These are phyloP conservation scores for Saprolegnia parasitica DNA, from an alignment of 352 stramenopile species.

Conservation along the genomic window DNA sequence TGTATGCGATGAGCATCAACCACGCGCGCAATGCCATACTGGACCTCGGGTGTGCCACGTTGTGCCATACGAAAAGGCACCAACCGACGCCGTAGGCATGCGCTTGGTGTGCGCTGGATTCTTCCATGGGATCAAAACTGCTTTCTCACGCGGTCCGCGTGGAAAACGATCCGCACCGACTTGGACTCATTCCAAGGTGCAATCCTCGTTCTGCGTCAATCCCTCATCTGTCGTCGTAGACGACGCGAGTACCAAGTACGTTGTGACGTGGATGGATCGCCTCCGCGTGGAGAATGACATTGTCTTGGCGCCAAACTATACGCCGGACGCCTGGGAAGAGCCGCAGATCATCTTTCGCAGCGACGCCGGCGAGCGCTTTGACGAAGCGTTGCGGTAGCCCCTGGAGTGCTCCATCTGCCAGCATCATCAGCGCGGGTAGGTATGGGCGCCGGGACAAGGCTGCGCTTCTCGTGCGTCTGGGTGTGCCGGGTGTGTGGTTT, in stretches of 20 bases:
- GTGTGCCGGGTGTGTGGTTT: constrained; percentile 42
- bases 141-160: constrained; percentile 43
- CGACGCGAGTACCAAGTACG: constrained; percentile 39
- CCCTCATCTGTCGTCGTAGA: background rate
- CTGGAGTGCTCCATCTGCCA: background rate
- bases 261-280: constrained; percentile 50
- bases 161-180: constrained; percentile 39
- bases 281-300: constrained; percentile 44
- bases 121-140: constrained; percentile 54
- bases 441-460: constrained; percentile 41
- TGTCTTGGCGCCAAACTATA: constrained; percentile 38
- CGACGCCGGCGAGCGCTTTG: constrained; percentile 45
- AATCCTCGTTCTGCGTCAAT: no score
- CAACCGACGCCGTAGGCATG: background rate
- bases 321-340: constrained; percentile 43
- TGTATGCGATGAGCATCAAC: constrained; percentile 51
- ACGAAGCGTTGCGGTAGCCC: constrained; percentile 45
- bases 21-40: constrained; percentile 46
- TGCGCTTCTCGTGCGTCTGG: constrained; percentile 41
- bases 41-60: constrained; percentile 32
- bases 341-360: constrained; percentile 53
- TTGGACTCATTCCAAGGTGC: background rate
- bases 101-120: constrained; percentile 41
- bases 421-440: background rate
- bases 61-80: background rate